These are phyloP conservation scores for Kingdonia uniflora DNA, from an alignment of 164 flowering plant genomes.

Conservation along the genomic window DNA sequence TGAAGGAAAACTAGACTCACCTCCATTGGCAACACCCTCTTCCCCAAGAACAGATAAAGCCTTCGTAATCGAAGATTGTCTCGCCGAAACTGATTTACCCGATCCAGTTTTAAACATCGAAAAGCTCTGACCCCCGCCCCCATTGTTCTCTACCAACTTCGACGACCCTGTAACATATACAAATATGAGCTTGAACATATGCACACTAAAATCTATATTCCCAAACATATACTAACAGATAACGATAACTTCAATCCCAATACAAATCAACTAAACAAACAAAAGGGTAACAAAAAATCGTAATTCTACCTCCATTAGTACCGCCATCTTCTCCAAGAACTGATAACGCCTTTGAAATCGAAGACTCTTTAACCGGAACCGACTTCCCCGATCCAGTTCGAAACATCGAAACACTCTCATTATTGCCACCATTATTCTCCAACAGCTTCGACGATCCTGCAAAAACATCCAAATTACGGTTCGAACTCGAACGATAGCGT, in stretches of 20 bases:
- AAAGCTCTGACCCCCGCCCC: neutral
- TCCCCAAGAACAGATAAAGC: constrained; percentile 58
- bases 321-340: constrained; percentile 38
- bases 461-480: neutral
- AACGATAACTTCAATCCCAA: no score
- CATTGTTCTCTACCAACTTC: neutral
- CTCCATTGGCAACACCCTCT: constrained; percentile 13
- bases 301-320: constrained; percentile 12
- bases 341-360: constrained; percentile 50
- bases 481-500: neutral
- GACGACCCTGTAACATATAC: constrained; percentile 7
- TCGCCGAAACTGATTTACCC: constrained; percentile 48
- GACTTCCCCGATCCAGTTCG: constrained; percentile 59
- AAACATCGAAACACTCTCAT: constrained; percentile 32
- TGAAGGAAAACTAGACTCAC: constrained; percentile 3
- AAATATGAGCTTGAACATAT: no score
- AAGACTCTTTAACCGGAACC: constrained; percentile 40
- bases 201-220: no score
- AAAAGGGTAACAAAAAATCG: neutral
- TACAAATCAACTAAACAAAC: no score
- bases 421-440: neutral
- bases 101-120: constrained; percentile 60
- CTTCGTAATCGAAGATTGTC: constrained; percentile 47
- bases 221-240: no score
- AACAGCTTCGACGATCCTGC: constrained; percentile 9